These are phyloP conservation scores for Penicillium carneum DNA, from an alignment of 2,329 filamentous ascomycete species.

Conservation along the genomic window DNA sequence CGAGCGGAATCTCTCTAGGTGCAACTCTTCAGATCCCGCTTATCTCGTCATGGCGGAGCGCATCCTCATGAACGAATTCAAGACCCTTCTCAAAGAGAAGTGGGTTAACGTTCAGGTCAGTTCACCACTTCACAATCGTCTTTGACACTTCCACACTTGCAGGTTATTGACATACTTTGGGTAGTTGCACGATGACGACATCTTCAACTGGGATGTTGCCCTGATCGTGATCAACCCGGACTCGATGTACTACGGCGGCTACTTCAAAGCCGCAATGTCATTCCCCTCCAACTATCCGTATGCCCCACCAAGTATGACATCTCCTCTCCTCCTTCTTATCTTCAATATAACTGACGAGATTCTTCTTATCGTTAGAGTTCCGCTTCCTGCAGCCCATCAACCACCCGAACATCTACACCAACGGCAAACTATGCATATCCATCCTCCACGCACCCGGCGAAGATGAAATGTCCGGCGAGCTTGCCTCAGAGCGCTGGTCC, in stretches of 20 bases:
- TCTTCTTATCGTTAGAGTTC: constrained; percentile 65
- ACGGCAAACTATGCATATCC: constrained; percentile 92
- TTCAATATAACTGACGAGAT: constrained; percentile 8
- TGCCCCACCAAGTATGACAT: constrained; percentile 70
- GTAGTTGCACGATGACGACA: constrained; percentile 78
- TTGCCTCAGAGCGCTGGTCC: constrained; percentile 90
- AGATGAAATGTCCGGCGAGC: constrained; percentile 88
- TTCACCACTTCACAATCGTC: no score
- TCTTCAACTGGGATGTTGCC: constrained; percentile 85
- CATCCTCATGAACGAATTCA: constrained; percentile 88
- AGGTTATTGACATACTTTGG: constrained; percentile 22
- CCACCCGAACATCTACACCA: constrained; percentile 92
- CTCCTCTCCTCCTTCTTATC: background rate
- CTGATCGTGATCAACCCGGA: constrained; percentile 93
- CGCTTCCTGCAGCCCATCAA: constrained; percentile 80
- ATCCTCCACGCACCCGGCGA: constrained; percentile 93
- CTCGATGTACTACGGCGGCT: constrained; percentile 89
- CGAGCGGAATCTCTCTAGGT: background rate
- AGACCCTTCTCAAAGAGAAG: constrained; percentile 81
- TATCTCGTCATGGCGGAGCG: constrained; percentile 67
- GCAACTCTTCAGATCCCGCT: background rate
- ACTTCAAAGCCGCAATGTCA: constrained; percentile 86
- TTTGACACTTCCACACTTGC: background rate
- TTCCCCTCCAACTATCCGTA: constrained; percentile 91
- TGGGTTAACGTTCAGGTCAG: constrained; percentile 88